phyloP scores from a whole-genome alignment of 371 early-diverging fungal genomes.

The Nematocida sp. region DNA sequence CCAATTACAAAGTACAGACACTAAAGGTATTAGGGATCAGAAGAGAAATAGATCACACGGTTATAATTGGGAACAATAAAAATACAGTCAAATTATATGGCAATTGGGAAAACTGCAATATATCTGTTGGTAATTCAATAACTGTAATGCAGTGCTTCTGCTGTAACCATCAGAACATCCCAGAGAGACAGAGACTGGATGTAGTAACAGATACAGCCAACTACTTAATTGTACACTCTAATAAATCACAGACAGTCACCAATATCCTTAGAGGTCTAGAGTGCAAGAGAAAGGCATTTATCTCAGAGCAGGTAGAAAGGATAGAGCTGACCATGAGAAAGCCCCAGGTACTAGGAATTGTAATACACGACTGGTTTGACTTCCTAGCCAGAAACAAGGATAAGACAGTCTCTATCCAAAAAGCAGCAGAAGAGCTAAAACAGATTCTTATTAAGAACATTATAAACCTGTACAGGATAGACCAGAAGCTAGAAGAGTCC shows the following conservation, averaged over 20 bases:
- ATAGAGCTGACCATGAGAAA: neutral
- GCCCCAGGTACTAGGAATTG: conserved; percentile 8
- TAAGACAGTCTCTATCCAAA: neutral
- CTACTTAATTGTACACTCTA: conserved; percentile 34
- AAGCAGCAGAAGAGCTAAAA: conserved; percentile 18
- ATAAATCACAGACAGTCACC: conserved; percentile 9
- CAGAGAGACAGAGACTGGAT: neutral
- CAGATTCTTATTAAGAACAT: neutral
- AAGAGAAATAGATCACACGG: neutral
- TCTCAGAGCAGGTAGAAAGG: neutral
- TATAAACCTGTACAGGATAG: neutral
- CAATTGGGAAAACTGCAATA: conserved; percentile 1
- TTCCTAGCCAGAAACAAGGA: conserved; percentile 8
- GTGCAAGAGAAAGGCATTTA: conserved; percentile 18
- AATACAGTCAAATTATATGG: conserved; percentile 16
- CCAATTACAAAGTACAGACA: too few relatives aligned
- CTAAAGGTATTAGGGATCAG: conserved; percentile 1
- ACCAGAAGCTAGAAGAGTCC: neutral
- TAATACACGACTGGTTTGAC: conserved; percentile 41
- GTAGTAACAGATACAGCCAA: conserved; percentile 1
- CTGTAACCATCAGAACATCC: neutral
- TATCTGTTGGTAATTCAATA: conserved; percentile 13
- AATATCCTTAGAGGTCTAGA: neutral
- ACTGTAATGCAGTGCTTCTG: conserved; percentile 30
- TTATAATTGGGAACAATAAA: neutral